Conservation (phyloP, 148 eudicot species). For the Simmondsia chinensis region DNA sequence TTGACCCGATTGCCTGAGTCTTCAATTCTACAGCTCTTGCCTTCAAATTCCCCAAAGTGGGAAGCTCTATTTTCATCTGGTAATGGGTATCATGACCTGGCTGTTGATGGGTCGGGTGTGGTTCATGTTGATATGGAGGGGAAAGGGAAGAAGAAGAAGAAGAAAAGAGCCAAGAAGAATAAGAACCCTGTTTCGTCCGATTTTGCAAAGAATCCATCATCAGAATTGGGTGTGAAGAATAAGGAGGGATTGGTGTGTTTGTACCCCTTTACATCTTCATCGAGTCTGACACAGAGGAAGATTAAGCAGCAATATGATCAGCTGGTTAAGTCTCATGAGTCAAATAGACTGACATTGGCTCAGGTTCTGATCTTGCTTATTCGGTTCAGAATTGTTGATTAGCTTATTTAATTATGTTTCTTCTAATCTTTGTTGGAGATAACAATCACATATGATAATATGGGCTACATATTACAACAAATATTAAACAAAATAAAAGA, state of each 20-base stretch:
- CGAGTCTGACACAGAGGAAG: constrained; percentile 57
- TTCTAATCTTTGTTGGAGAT: neutral
- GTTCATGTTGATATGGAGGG: constrained; percentile 7
- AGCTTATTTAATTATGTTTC: neutral
- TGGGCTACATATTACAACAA: no score
- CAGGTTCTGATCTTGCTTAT: constrained; percentile 30
- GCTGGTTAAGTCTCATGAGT: constrained; percentile 49
- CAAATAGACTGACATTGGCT: constrained; percentile 47
- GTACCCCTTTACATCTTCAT: constrained; percentile 54
- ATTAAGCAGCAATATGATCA: constrained; percentile 69
- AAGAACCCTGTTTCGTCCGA: constrained; percentile 13
- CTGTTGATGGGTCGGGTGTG: constrained; percentile 8
- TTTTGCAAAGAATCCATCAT: no score
- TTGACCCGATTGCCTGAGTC: constrained; percentile 21
- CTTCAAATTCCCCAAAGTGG: constrained; percentile 33
- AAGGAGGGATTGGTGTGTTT: constrained; percentile 42
- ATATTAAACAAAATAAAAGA: no score
- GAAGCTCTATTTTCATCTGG: constrained; percentile 15
- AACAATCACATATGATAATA: no score
- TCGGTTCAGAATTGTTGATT: neutral
- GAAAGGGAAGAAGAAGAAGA: constrained; percentile 28
- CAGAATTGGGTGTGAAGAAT: constrained; percentile 7
- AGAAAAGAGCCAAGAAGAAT: constrained; percentile 33
- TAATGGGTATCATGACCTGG: constrained; percentile 13
- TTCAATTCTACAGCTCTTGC: constrained; percentile 34